Evolutionary conservation across 2,329 filamentous ascomycete species (phyloP), one percentile per base, ranked within the genome.

Genomic region (Phaeosphaeria sp.): DNA sequence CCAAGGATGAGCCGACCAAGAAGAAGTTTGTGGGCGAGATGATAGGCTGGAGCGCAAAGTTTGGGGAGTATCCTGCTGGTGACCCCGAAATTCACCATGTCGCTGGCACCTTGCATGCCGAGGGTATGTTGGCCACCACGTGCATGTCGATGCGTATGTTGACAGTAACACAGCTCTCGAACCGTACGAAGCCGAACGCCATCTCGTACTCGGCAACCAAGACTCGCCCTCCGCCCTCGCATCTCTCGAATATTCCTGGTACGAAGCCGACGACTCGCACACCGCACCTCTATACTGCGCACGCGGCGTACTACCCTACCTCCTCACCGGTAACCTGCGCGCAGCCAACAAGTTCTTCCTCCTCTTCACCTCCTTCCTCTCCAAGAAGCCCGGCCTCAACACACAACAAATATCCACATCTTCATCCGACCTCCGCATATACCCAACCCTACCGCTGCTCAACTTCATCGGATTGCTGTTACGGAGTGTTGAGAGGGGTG

Each of bases 61-160:
- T 87, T 72, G 92, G 93, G 66, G 91, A 95, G 46, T 92, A 91
- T 75, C 93, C 95, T 48, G 90, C 92, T 50, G 95, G 95, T 59
- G 95, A 99, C 73, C 90, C 94, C 2, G 95, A 98, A 71, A 83
- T 99, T 55, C 95, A 99, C 79, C 93, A 98, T 79, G 93, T 96
- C 44, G 89, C 89, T 36, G 95, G 95, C 50, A 89, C 87, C 30
- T 82, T 97, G 44, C 97, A 92, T 76, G 94, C 93, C n/a, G 90
- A 96, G 72, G 84, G 85, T 86, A 77, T 47, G 73, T 66, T 7
- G 30, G 41, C 17, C 6, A 15, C 30, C 7, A n/a, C n/a, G n/a
- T n/a, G n/a, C n/a, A n/a, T n/a, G n/a, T n/a, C n/a, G n/a, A n/a
- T n/a, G 6, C 33, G 23, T 20, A 46, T 21, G 13, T 25, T 58